Percentiles rank a stretch among this genome's conserved stretches.
Conservation (phyloP, 768 basidiomycete species). For the Daedalea quercina region DNA sequence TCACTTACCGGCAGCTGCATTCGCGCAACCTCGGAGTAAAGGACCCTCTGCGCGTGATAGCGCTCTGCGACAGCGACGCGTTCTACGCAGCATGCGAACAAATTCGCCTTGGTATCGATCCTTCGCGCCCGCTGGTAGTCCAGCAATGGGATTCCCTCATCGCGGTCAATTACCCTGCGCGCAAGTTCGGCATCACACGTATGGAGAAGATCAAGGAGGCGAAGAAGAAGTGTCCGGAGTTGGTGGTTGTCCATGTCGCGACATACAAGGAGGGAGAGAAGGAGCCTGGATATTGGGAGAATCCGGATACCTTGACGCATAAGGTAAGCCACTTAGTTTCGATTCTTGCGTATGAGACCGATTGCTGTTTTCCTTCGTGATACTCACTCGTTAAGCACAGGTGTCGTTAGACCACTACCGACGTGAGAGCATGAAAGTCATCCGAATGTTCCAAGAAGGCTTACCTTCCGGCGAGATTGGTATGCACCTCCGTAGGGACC, state of each 20-base stretch:
- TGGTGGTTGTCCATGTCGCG: conserved; percentile 87
- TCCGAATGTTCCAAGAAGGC: conserved; percentile 73
- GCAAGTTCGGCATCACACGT: conserved; percentile 89
- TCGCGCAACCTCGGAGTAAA: conserved; percentile 60
- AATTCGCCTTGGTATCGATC: conserved; percentile 62
- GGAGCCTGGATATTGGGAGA: conserved; percentile 89
- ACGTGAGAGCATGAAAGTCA: conserved; percentile 83
- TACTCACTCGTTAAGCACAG: conserved; percentile 16
- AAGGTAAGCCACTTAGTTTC: conserved; percentile 52
- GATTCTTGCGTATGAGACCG: neutral
- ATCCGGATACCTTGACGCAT: conserved; percentile 84
- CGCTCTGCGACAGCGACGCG: conserved; percentile 88
- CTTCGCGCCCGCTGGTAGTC: conserved; percentile 66
- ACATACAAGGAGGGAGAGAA: conserved; percentile 86
- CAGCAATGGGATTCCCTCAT: conserved; percentile 87
- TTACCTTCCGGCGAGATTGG: conserved; percentile 80
- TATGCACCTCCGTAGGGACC: conserved; percentile 24
- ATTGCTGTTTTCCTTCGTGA: neutral
- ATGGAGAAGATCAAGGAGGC: conserved; percentile 83
- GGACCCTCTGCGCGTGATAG: conserved; percentile 79
- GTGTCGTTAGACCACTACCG: conserved; percentile 93
- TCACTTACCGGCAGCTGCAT: conserved; percentile 77
- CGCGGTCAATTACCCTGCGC: conserved; percentile 93
- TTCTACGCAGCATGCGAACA: conserved; percentile 85
- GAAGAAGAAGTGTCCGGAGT: conserved; percentile 75